Conservation (phyloP, 768 basidiomycete genomes). For the Tylopilus felleus region DNA sequence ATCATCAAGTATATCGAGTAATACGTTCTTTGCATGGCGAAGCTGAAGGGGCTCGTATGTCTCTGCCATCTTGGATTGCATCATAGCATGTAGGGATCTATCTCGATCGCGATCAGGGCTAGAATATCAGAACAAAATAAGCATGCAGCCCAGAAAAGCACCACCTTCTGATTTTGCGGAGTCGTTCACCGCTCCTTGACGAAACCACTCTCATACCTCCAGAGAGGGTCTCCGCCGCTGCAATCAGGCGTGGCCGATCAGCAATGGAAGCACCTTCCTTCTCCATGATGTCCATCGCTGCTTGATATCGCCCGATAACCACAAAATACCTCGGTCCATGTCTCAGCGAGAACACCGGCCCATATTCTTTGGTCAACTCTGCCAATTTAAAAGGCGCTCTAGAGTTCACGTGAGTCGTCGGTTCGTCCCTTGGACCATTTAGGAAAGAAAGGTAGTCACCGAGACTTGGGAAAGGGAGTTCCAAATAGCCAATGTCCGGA, state of each 20-base stretch:
- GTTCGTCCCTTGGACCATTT: not conserved
- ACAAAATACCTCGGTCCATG: slow-evolving; percentile 3
- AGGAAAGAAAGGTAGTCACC: not conserved
- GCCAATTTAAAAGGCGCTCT: slow-evolving; percentile 4
- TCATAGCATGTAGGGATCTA: slow-evolving; percentile 1
- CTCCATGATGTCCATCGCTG: slow-evolving; percentile 13
- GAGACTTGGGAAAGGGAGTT: slow-evolving; percentile 4
- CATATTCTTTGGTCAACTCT: slow-evolving; percentile 7
- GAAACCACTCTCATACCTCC: slow-evolving; percentile 5
- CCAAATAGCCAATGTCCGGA: slow-evolving; percentile 10
- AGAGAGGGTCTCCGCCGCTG: slow-evolving; percentile 5
- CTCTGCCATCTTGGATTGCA: slow-evolving; percentile 2
- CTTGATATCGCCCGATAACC: slow-evolving; percentile 6
- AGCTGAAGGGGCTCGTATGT: slow-evolving; percentile 5
- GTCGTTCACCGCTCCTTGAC: not conserved
- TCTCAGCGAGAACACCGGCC: slow-evolving; percentile 3
- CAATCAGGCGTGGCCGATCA: slow-evolving; percentile 2
- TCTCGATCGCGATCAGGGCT: not conserved
- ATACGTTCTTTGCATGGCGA: slow-evolving; percentile 3
- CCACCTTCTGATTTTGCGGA: not conserved
- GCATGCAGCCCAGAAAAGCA: not conserved
- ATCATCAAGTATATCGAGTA: slow-evolving; percentile 5
- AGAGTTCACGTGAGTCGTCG: not conserved
- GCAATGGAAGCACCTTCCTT: slow-evolving; percentile 8
- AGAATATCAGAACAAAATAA: not conserved